phyloP scores from a whole-genome alignment of 1,284 basidiomycete genomes.

The Inonotus obliquus region DNA sequence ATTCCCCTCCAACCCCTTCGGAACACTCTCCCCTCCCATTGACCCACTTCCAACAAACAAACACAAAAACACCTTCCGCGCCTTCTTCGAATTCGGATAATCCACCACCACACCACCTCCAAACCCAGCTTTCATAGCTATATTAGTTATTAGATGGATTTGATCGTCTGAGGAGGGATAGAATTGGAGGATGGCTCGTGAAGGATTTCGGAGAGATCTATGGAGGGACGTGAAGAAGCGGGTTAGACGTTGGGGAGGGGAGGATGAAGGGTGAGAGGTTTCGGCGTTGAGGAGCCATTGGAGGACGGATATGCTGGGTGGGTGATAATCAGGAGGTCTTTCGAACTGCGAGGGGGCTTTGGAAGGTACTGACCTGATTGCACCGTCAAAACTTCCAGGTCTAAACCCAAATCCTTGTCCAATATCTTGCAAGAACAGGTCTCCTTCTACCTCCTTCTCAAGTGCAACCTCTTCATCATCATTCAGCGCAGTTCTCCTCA shows the following conservation, averaged over 20 bases:
- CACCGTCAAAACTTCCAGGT: conserved; percentile 95
- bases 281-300: conserved; percentile 99
- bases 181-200: conserved; percentile 93
- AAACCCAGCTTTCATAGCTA: conserved; percentile 93
- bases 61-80: conserved; percentile 88
- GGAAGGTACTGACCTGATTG: conserved; percentile 70
- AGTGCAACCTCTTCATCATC: conserved; percentile 77
- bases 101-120: conserved; percentile 97
- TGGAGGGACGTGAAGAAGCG: conserved; percentile 98
- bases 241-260: conserved; percentile 86
- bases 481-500: conserved; percentile 34
- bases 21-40: conserved; percentile 55
- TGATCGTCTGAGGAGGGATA: conserved; percentile 96
- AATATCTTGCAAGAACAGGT: conserved; percentile 90
- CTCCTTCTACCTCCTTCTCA: conserved; percentile 90
- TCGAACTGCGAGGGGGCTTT: background rate
- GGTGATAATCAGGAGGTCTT: background rate
- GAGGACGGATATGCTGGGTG: conserved; percentile 85
- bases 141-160: conserved; percentile 90
- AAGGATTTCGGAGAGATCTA: conserved; percentile 86
- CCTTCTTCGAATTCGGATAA: conserved; percentile 94
- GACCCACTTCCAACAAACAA: conserved; percentile 79
- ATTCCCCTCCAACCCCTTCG: conserved; percentile 64
- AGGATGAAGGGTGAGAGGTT: conserved; percentile 83
- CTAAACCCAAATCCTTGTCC: conserved; percentile 94